Evolutionary conservation across 345 rosid genomes (phyloP).

Genomic region (Rhodomyrtus tomentosa): DNA sequence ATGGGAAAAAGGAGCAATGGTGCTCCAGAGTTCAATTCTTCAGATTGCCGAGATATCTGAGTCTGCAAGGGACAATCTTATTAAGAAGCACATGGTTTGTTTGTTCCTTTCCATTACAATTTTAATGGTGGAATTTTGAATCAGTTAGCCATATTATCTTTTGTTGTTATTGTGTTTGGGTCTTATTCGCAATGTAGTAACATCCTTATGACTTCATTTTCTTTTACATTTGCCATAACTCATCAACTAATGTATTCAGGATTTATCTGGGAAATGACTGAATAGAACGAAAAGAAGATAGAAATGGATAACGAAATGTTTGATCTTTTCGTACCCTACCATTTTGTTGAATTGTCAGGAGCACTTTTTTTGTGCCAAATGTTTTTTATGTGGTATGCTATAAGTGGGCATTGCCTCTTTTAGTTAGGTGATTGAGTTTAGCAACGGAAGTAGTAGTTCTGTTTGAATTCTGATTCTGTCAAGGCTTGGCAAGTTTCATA

Average conservation of each 20-base stretch:
- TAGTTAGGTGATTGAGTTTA: background rate
- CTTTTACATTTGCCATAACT: background rate
- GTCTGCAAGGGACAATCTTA: constrained; percentile 72
- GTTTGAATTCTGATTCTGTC: background rate
- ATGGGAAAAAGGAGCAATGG: constrained; percentile 47
- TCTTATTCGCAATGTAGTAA: background rate
- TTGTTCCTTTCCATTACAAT: background rate
- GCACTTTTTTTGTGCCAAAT: background rate
- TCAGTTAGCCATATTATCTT: background rate
- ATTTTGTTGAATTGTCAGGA: background rate
- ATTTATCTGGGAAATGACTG: background rate
- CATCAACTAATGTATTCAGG: background rate
- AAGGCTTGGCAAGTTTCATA: background rate
- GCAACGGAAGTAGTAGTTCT: background rate
- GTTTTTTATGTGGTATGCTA: background rate
- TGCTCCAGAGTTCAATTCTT: constrained; percentile 60
- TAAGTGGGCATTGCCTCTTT: background rate
- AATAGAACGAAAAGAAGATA: background rate
- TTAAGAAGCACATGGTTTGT: constrained; percentile 76
- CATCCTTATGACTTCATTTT: background rate
- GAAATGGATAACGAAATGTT: background rate
- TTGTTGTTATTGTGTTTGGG: background rate
- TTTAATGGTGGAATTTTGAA: background rate
- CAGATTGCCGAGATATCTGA: constrained; percentile 60
- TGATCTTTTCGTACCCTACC: background rate